phyloP scores from a whole-genome alignment of 164 flowering plant species.

The Magnolia kwangsiensis region DNA sequence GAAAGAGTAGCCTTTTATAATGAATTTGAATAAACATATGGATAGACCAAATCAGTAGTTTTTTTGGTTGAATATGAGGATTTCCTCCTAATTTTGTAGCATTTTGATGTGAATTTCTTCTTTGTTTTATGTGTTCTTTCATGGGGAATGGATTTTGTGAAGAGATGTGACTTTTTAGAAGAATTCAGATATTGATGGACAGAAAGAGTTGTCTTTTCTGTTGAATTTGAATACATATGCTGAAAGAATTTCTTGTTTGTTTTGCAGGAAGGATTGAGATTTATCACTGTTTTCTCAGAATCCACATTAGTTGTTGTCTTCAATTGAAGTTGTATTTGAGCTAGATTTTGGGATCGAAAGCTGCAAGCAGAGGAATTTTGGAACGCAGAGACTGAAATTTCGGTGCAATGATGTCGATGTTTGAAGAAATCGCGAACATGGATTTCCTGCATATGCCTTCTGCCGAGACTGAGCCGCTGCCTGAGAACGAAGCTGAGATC shows the following conservation, averaged over 20 bases:
- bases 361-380: not conserved
- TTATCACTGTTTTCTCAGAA: not conserved
- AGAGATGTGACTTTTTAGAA: not conserved
- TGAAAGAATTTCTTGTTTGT: not conserved
- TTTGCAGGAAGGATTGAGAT: not conserved
- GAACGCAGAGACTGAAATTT: not conserved
- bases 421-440: constrained; percentile 32
- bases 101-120: not conserved
- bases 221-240: not conserved
- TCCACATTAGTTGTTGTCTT: not conserved
- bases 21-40: too few species aligned
- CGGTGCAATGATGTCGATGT: constrained; percentile 25
- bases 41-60: too few species aligned
- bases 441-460: constrained; percentile 23
- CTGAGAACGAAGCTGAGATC: constrained; percentile 37
- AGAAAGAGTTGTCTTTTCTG: not conserved
- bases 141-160: not conserved
- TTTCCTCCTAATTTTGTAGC: not conserved
- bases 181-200: not conserved
- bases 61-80: not conserved
- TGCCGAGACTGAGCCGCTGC: constrained; percentile 21
- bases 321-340: too few species aligned
- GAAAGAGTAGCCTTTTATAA: too few species aligned
- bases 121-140: not conserved
- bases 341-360: not conserved